Conservation (phyloP, 225 moss, liverwort and hornwort genomes). For the Rhytidiadelphus loreus region DNA sequence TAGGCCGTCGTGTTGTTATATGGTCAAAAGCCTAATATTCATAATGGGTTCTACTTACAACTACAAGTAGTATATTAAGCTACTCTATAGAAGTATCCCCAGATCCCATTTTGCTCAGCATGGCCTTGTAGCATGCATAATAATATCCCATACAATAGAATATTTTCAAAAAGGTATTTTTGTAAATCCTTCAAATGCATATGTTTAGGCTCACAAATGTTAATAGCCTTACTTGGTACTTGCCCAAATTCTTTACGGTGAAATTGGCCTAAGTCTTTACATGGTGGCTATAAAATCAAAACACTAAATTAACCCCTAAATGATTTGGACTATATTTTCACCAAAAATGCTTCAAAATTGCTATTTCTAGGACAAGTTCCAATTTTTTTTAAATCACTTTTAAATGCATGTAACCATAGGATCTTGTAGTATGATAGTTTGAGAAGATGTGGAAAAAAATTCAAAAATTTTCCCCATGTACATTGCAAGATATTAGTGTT, state of each 20-base stretch:
- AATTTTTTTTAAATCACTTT: no score
- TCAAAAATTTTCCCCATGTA: no score
- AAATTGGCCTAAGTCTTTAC: accelerated
- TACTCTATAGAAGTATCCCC: neutral
- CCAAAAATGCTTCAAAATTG: no score
- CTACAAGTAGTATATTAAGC: neutral
- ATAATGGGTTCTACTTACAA: neutral
- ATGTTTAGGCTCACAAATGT: neutral
- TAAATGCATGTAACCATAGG: no score
- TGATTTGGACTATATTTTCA: no score
- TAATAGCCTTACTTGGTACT: neutral
- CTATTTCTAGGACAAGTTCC: no score
- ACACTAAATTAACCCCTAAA: neutral
- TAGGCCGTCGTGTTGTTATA: no score
- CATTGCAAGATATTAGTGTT: no score
- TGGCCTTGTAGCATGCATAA: neutral
- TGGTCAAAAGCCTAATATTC: no score
- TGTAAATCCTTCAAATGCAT: accelerated
- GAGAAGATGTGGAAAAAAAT: no score
- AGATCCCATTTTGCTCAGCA: neutral
- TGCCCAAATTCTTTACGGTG: neutral
- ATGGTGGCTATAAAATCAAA: neutral
- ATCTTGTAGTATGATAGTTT: no score
- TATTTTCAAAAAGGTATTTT: neutral
- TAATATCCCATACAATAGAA: neutral